Base-by-base conservation (phyloP, 169 alveolate genomes). In the Babesia ovis region DNA sequence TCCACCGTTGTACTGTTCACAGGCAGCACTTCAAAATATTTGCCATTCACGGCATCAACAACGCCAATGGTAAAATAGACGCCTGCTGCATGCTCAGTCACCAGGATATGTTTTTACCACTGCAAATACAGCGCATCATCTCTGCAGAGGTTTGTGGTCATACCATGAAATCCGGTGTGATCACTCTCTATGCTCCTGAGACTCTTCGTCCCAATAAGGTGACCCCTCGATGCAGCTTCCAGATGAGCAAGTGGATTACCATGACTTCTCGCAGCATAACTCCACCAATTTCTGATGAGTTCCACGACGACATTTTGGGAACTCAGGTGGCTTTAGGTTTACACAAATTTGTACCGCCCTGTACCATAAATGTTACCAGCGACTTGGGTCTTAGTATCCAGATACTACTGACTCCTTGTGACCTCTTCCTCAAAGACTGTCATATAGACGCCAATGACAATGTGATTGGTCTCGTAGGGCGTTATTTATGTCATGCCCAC, bases 241-340 rank as follows among this genome's bases (percentile, higher is more conserved):
- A 35, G 35, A 58, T 70, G 50, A 79, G 87, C 60, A 57, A 66
- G 27, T 79, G 87, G 87, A 79, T 79, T 16, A 79, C 87, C 4
- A 42, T 48, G 48, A 46, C 48, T 11, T 79, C 87, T 16, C 54
- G 73, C 35, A 76, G 67, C 66, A 35, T 68, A 23, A 66, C 22
- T 11, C 41, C 53, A 20, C 46, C 31, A 14, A 12, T 50, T 20
- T 61, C 57, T 1, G 57, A 57, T 11, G 79, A 62, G 11, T 3
- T 4, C 20, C 39, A 31, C 46, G 87, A 79, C 8, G 87, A 60
- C 16, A 18, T 79, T 22, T 43, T 79, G 14, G 87, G 87, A 31
- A 32, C 45, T 45, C 87, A 79, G 43, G 42, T 79, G n/a, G 48
- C 48, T 5, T 18, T 22, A 22, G 87, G 83, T 23, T 45, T 79